Conservation (phyloP, 352 stramenopile species). For the Achlya hypogyna region DNA sequence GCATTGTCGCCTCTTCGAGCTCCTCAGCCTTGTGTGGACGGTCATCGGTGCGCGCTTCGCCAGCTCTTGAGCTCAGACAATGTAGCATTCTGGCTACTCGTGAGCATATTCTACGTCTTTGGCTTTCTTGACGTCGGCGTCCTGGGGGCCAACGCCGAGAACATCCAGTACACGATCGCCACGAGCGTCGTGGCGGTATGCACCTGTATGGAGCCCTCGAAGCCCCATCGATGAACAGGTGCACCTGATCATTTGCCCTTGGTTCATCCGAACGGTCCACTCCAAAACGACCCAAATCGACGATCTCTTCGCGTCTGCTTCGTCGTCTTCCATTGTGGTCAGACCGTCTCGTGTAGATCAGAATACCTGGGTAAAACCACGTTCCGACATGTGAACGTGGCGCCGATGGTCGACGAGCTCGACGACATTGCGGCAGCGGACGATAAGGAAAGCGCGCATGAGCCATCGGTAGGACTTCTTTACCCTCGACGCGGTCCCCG, state of each 20-base stretch:
- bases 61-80: too few relatives aligned
- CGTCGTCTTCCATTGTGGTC: background rate
- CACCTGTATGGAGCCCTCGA: background rate
- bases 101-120: conserved; percentile 44
- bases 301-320: conserved; percentile 3
- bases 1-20: conserved; percentile 55
- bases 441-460: background rate
- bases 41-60: conserved; percentile 25
- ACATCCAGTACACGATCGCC: conserved; percentile 14
- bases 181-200: background rate
- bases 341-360: background rate
- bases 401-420: background rate
- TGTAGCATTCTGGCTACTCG: conserved; percentile 53
- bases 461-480: background rate
- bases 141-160: conserved; percentile 24
- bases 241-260: conserved; percentile 10
- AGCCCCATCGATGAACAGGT: background rate
- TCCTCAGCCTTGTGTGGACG: conserved; percentile 37
- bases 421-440: background rate
- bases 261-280: conserved; percentile 16
- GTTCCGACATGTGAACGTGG: conserved; percentile 12
- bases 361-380: conserved; percentile 17
- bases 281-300: conserved; percentile 19
- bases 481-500: background rate
- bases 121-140: conserved; percentile 49